Conservation (phyloP, 2,329 filamentous ascomycete genomes). For the Plectosphaerella cucumerina region DNA sequence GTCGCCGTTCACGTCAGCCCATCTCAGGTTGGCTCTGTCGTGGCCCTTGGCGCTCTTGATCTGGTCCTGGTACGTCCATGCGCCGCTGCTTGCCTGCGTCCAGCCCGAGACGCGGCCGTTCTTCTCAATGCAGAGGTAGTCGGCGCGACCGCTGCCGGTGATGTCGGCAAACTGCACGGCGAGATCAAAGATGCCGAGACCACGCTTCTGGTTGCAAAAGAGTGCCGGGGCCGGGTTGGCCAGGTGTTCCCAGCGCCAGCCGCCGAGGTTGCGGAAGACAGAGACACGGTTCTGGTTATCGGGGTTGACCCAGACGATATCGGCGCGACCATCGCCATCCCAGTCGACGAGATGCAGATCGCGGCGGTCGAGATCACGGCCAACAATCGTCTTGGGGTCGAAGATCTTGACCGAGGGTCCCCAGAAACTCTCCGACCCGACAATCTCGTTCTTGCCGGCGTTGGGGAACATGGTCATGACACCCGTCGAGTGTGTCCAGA, state of each 20-base stretch:
- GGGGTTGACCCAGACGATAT: conserved; percentile 25
- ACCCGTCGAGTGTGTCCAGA: conserved; percentile 4
- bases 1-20: conserved; percentile 32
- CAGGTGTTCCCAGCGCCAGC: background rate
- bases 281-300: background rate
- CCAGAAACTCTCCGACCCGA: conserved; percentile 8
- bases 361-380: conserved; percentile 15
- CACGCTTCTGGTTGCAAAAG: conserved; percentile 18
- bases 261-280: background rate
- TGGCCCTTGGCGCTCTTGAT: conserved; percentile 21
- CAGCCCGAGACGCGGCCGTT: conserved; percentile 20
- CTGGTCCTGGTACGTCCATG: conserved; percentile 17
- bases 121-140: conserved; percentile 26
- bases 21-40: conserved; percentile 31
- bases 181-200: conserved; percentile 19
- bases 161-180: conserved; percentile 27
- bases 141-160: conserved; percentile 20
- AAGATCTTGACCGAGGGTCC: background rate
- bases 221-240: conserved; percentile 6
- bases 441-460: conserved; percentile 5
- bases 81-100: conserved; percentile 14
- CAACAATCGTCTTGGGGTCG: background rate
- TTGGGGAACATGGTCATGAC: conserved; percentile 8
- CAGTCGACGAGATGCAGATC: conserved; percentile 29
- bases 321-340: conserved; percentile 29